Conservation (phyloP, 108 stramenopile genomes). For the Discostella stelligeroides region DNA sequence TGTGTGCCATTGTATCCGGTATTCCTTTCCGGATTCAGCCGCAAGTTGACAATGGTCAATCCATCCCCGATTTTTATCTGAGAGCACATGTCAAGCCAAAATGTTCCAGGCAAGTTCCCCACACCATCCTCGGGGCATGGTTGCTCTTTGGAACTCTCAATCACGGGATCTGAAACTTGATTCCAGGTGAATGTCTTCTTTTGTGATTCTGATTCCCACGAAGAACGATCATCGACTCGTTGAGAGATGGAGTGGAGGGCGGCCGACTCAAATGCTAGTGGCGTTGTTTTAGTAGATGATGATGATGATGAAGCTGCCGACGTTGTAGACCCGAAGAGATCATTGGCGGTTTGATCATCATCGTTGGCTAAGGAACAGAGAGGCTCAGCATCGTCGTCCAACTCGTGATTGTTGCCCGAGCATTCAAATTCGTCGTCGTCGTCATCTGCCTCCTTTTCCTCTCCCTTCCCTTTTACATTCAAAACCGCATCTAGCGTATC, state of each 20-base stretch:
- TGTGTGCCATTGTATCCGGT: slow-evolving; percentile 94
- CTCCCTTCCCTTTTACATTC: too few relatives aligned
- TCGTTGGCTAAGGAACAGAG: slow-evolving; percentile 67
- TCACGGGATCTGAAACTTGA: slow-evolving; percentile 65
- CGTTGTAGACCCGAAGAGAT: slow-evolving; percentile 7
- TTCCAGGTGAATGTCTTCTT: slow-evolving; percentile 78
- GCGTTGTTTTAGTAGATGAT: not conserved
- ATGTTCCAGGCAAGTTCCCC: slow-evolving; percentile 69
- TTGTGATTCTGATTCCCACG: slow-evolving; percentile 69
- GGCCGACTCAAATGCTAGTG: slow-evolving; percentile 51
- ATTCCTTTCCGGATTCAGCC: slow-evolving; percentile 91
- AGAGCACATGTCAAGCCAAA: slow-evolving; percentile 92
- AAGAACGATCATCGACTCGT: slow-evolving; percentile 14
- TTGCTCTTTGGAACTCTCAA: slow-evolving; percentile 49
- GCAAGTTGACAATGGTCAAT: slow-evolving; percentile 81
- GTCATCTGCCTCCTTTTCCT: not conserved
- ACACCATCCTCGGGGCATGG: slow-evolving; percentile 47
- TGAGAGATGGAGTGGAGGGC: slow-evolving; percentile 50
- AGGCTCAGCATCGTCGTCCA: slow-evolving; percentile 80
- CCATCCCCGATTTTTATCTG: slow-evolving; percentile 59
- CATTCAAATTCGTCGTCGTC: slow-evolving; percentile 83
- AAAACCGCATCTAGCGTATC: too few relatives aligned
- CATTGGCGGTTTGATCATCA: slow-evolving; percentile 16
- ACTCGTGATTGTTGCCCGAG: slow-evolving; percentile 54
- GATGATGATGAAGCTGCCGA: slow-evolving; percentile 1